Percentiles rank a stretch among this genome's conserved stretches.
phyloP scores from a whole-genome alignment of 73 alveolate species.

The Tetrahymena thermophila region DNA sequence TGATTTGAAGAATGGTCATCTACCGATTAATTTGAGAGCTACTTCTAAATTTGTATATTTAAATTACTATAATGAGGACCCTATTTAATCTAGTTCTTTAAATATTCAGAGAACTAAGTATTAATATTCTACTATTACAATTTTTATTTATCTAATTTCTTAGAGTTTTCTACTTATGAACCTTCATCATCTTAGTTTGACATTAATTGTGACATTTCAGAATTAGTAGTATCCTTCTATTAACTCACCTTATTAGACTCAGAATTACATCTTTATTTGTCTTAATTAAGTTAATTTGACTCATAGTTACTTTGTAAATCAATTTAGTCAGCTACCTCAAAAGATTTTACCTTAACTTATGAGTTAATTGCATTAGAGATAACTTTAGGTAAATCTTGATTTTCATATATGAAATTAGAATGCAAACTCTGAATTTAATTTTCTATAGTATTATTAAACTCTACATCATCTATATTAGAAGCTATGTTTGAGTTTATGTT shows the following conservation, averaged over 20 bases:
- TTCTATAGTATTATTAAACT: too few species aligned
- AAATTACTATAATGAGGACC: background rate
- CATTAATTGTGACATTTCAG: background rate
- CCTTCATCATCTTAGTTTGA: background rate
- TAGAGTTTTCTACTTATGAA: too few species aligned
- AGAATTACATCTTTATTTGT: background rate
- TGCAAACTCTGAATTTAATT: too few species aligned
- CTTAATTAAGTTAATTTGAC: background rate
- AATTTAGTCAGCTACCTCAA: background rate
- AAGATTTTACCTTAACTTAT: background rate
- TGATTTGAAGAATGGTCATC: background rate
- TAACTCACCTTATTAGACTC: background rate
- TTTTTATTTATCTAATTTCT: background rate
- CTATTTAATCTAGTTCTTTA: background rate
- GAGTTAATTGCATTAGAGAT: background rate
- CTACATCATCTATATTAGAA: background rate
- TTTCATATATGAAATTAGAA: background rate
- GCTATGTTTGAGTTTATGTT: background rate
- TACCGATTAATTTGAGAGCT: background rate
- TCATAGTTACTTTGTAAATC: background rate
- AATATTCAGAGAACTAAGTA: background rate
- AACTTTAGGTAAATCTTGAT: background rate
- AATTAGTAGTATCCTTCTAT: background rate
- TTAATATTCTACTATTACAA: too few species aligned
- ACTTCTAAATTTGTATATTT: too few species aligned